Evolutionary conservation across 495 filamentous ascomycete genomes (phyloP), one percentile per base, ranked within the genome.

Genomic region (Terfezia boudieri): DNA sequence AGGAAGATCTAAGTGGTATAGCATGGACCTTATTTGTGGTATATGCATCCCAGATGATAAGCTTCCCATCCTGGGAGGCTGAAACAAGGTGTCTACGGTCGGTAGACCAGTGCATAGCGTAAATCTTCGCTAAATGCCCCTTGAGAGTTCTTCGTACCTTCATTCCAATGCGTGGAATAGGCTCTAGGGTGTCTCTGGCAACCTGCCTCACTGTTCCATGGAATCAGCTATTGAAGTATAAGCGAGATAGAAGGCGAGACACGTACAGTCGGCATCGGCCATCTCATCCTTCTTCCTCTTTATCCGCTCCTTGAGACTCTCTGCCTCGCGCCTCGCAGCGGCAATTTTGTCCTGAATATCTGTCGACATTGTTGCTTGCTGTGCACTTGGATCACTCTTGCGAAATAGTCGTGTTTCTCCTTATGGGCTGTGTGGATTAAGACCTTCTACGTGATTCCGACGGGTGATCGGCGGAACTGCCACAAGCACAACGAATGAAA

Each of bases 31-130:
- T 98, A 73, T 98, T 98, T 56, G 90, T 96, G 56, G 90, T 96
- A 74, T 98, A 98, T 46, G 90, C 90, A 70, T 98, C 90, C 90
- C 90, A 98, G 64, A 98, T 96, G 69, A 98, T 98, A 59, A 98
- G 80, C 74, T 98, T 98, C 67, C 90, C 90, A 65, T 98, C 90
- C 70, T 98, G 90, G 59, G 90, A 98, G 58, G 90, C 90, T 9
- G 90, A 98, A 41, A 98, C 90, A 55, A 98, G 78, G 70, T 96
- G 92, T 69, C 90, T 84, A 64, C 90, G 81, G 71, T 98, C 90
- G 57, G 92, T 98, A 17, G 92, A 96, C 90, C 90, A 98, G 72
- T 98, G 92, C 90, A 98, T 98, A 58, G 90, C 87, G 70, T 98
- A 98, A 60, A 98, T 98, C 72, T 98, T 98, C 55, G 90, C 90